Base-by-base conservation (phyloP, 2,329 filamentous ascomycete species). In the Fusarium redolens region DNA sequence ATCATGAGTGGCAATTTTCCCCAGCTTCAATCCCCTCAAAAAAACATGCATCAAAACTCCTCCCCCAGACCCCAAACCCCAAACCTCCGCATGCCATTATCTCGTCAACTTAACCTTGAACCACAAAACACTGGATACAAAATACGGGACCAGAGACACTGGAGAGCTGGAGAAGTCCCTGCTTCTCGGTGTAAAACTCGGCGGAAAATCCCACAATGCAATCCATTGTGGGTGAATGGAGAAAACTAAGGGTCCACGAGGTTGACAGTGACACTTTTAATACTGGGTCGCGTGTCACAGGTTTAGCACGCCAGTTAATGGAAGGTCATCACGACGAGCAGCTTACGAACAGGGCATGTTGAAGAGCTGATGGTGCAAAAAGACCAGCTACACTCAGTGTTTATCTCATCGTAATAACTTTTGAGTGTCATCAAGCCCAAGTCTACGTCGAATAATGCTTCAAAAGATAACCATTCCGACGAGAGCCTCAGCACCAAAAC, bases 11-110 rank as follows among this genome's bases (percentile, higher is more conserved):
- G 65, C 55, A 30, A 55, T 17, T 68, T 68, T 68, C 65, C 65
- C 55, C 66, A 69, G 44, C 58, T 63, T 43, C 35, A 48, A 57
- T 37, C 41, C 47, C 35, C 33, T 35, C 28, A 31, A 47, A 31
- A 47, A 25, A 35, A 50, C 43, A 25, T 66, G 43, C 28, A 28
- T 31, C 41, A 43, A 28, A 38, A 37, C 22, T 37, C 18, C 50
- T 55, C 58, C 65, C 65, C 65, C 65, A 43, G 65, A 68, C 66
- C 64, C 62, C 65, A 22, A 51, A 68, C 66, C 64, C 62, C 65
- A 22, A 51, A 28, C 17, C 41, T 69, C 61, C 61, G 20, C 56
- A 40, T 62, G 38, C 33, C 56, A 28, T 35, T 45, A 20, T 60
- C 48, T 68, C 65, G 56, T 40, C 48, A 69, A 57, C 20, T 22